These are phyloP conservation scores for Clarireedia monteithiana DNA, from an alignment of 2,329 filamentous ascomycete genomes.

Conservation along the genomic window DNA sequence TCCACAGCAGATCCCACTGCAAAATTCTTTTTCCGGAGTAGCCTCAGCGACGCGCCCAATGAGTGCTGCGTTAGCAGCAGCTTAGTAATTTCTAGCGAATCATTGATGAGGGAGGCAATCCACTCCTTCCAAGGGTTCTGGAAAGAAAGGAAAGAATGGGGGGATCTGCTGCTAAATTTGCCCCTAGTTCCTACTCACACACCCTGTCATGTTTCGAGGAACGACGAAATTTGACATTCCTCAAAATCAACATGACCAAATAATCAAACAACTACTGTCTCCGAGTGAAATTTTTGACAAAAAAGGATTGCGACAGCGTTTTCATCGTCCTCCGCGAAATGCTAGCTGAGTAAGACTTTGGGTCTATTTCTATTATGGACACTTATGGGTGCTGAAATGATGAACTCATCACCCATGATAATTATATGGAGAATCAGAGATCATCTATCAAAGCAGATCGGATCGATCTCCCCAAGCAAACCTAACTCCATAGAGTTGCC, in stretches of 20 bases:
- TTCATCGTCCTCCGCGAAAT: not conserved
- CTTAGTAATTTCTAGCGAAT: not conserved
- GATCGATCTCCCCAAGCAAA: too few relatives aligned
- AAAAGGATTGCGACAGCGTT: not conserved
- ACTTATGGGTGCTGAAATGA: too few relatives aligned
- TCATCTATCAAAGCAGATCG: too few relatives aligned
- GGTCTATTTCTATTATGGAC: not conserved
- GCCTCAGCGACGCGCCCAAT: not conserved
- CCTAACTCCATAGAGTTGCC: not conserved
- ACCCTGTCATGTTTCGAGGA: not conserved
- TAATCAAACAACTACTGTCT: not conserved
- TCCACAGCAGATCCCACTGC: not conserved
- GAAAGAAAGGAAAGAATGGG: slow-evolving; percentile 1
- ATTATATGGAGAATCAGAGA: too few relatives aligned
- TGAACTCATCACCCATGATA: too few relatives aligned
- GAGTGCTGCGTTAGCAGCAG: not conserved
- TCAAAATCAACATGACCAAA: not conserved
- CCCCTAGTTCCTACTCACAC: not conserved
- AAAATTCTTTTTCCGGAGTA: not conserved
- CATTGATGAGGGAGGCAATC: not conserved
- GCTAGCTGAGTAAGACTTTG: not conserved
- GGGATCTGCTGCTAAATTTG: not conserved
- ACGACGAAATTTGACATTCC: not conserved
- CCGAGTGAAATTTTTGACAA: not conserved
- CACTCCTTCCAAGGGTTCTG: slow-evolving; percentile 4